Evolutionary conservation across 345 rosid species (phyloP), one percentile per base, ranked within the genome.

Genomic region (Syzygium oleosum): DNA sequence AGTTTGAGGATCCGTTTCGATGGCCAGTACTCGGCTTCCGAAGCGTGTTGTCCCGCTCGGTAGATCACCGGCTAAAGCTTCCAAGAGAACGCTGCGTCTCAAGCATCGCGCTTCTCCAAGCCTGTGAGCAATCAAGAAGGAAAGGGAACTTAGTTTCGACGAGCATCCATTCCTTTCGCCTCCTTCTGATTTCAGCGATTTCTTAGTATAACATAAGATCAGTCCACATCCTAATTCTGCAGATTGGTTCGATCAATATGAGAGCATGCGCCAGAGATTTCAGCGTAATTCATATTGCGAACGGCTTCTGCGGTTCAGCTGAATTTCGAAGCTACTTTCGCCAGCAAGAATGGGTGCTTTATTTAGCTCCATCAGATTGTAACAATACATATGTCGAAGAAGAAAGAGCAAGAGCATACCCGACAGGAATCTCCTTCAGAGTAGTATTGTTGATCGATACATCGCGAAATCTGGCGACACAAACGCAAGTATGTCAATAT

Each of bases 51-150:
- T 91, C 80, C 88, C 88, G 6, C 2, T 46, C 25, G 94, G 95
- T 87, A 93, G 90, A 85, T 89, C 83, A 78, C 88, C 86, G 38
- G 93, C 95, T 49, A 95, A 85, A 21, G 91, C 87, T 51, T 89
- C 85, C 15, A 95, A 78, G 52, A 94, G 89, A 88, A 91, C 89
- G 55, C 87, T 90, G 51, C 96, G 91, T 87, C 88, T 84, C 52
- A 95, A 54, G 88, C 93, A 91, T 77, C 94, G 91, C 9, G 85
- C 87, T 90, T 95, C 98, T 41, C 95, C 96, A 52, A 77, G 84
- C 88, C 94, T 92, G 43, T 41, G 85, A 13, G 12, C 16, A 87
- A 52, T 31, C 78, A 16, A 65, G 43, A 29, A 65, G 78, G 22
- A 65, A 31, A n/a, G 22, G 77, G 9, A 16, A 63, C 1, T 63